Conservation (phyloP, 2,329 filamentous ascomycete genomes). For the Fusarium vanettenii region DNA sequence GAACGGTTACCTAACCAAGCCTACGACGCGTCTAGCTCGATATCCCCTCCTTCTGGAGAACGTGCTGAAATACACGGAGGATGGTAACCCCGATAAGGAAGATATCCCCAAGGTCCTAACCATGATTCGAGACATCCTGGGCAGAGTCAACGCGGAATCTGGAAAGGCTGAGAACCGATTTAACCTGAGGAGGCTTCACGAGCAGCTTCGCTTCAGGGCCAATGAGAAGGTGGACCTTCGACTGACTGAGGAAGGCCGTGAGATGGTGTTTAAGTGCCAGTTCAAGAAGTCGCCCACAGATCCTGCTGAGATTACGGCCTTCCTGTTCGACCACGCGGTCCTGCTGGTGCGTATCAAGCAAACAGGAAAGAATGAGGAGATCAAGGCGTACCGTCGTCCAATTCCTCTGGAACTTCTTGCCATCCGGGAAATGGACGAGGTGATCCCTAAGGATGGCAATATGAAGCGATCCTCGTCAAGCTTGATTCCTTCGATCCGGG, state of each 20-base stretch:
- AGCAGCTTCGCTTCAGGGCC: conserved; percentile 89
- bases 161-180: conserved; percentile 98
- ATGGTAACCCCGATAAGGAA: conserved; percentile 88
- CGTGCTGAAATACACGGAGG: conserved; percentile 90
- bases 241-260: conserved; percentile 90
- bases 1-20: conserved; percentile 97
- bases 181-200: conserved; percentile 91
- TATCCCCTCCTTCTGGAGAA: conserved; percentile 94
- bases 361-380: conserved; percentile 92
- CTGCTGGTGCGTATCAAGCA: conserved; percentile 91
- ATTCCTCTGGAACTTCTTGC: conserved; percentile 94
- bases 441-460: conserved; percentile 83
- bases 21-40: conserved; percentile 91
- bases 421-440: conserved; percentile 97
- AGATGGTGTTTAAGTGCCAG: conserved; percentile 92
- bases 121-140: conserved; percentile 87
- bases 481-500: conserved; percentile 71
- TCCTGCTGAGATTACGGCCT: conserved; percentile 89
- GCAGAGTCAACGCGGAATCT: conserved; percentile 91
- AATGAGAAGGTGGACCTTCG: conserved; percentile 94
- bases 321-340: conserved; percentile 96
- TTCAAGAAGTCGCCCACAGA: conserved; percentile 94
- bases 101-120: conserved; percentile 91
- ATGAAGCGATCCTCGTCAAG: conserved; percentile 91
- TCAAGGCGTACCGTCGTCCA: conserved; percentile 92